These are phyloP conservation scores for Phytophthora niederhauseri DNA, from an alignment of 352 stramenopile species.

Conservation along the genomic window DNA sequence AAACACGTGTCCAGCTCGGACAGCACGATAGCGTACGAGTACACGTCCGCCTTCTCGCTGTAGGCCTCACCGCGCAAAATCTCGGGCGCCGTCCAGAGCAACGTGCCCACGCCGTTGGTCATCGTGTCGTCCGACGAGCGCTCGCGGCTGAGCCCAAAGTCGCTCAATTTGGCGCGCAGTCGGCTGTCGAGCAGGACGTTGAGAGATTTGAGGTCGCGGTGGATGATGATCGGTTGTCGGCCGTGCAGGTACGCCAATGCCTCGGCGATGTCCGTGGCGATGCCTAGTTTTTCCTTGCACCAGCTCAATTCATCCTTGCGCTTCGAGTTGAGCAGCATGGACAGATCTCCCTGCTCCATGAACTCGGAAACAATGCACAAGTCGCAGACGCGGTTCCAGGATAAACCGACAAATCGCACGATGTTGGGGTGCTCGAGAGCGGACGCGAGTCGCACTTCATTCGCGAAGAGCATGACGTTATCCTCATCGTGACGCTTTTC, in stretches of 20 bases:
- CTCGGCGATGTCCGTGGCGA: constrained; percentile 64
- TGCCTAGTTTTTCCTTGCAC: constrained; percentile 56
- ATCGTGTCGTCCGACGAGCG: constrained; percentile 67
- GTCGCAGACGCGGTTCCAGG: constrained; percentile 59
- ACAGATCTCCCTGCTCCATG: constrained; percentile 62
- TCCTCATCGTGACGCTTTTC: constrained; percentile 50
- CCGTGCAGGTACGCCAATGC: constrained; percentile 73
- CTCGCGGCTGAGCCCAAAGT: constrained; percentile 65
- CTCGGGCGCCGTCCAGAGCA: constrained; percentile 69
- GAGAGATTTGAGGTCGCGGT: constrained; percentile 72
- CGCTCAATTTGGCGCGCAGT: constrained; percentile 61
- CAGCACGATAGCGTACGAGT: constrained; percentile 68
- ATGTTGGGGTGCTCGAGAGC: constrained; percentile 68
- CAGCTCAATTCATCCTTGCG: constrained; percentile 42
- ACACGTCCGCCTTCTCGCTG: constrained; percentile 65
- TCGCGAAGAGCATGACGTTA: constrained; percentile 54
- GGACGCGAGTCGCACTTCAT: constrained; percentile 58
- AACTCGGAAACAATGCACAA: constrained; percentile 71
- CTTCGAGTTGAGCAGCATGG: constrained; percentile 50
- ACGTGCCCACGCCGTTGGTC: constrained; percentile 62
- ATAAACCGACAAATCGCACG: constrained; percentile 65
- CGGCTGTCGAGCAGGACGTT: constrained; percentile 59
- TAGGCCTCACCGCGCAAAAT: constrained; percentile 62
- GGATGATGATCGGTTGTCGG: constrained; percentile 57
- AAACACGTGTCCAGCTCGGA: constrained; percentile 68